Evolutionary conservation across 2,329 filamentous ascomycete species (phyloP).

Genomic region (Fonsecaea erecta): DNA sequence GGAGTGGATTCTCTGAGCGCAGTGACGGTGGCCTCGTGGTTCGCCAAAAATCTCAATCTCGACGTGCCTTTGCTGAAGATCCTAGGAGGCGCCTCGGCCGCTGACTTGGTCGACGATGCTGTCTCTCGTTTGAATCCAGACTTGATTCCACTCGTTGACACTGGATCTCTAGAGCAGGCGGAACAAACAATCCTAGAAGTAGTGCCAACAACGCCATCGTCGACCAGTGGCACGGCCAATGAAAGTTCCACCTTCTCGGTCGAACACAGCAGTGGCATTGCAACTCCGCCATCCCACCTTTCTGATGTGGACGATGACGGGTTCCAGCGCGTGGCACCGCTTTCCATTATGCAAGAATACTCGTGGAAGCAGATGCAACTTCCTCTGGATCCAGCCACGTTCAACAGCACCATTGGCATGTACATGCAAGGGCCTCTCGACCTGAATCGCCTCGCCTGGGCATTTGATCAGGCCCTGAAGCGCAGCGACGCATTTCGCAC

Average conservation of each 20-base stretch:
- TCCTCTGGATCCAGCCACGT: conserved; percentile 13
- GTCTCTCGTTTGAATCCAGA: conserved; percentile 17
- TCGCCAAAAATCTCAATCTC: conserved; percentile 51
- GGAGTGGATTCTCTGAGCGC: conserved; percentile 48
- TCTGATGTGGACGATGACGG: conserved; percentile 10
- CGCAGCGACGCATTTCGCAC: conserved; percentile 17
- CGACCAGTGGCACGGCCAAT: not conserved
- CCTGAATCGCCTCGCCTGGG: not conserved
- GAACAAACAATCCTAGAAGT: not conserved
- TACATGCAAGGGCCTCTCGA: conserved; percentile 8
- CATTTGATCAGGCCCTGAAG: conserved; percentile 4
- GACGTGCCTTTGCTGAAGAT: conserved; percentile 57
- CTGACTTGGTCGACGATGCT: conserved; percentile 7
- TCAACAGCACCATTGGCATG: conserved; percentile 11
- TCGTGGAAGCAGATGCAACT: conserved; percentile 19
- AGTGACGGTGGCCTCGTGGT: conserved; percentile 54
- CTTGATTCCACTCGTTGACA: conserved; percentile 17
- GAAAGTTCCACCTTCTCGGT: not conserved
- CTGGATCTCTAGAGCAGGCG: conserved; percentile 14
- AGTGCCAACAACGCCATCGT: not conserved
- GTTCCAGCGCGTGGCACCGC: conserved; percentile 13
- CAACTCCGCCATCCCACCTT: not conserved
- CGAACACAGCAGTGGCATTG: not conserved
- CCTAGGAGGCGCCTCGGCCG: conserved; percentile 42
- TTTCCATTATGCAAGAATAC: conserved; percentile 19